phyloP scores from a whole-genome alignment of 2,329 filamentous ascomycete species.

The Hirsutella rhossiliensis region DNA sequence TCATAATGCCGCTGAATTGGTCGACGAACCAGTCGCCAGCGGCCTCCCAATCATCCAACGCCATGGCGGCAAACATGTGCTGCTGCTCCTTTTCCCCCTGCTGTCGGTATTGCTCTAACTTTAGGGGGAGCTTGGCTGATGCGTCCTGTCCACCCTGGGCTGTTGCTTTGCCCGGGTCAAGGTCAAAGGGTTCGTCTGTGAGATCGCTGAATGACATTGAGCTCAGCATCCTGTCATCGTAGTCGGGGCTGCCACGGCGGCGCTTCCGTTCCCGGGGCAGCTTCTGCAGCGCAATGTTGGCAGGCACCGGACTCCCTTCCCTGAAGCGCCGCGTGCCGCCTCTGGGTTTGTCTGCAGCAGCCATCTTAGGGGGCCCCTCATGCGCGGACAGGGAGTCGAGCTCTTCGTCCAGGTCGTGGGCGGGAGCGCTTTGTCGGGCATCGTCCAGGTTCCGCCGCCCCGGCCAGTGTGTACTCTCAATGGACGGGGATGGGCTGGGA shows the following conservation, averaged over 20 bases:
- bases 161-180: conserved; percentile 38
- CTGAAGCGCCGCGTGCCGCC: conserved; percentile 8
- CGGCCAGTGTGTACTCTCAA: conserved; percentile 10
- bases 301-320: conserved; percentile 12
- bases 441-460: conserved; percentile 7
- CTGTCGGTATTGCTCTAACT: conserved; percentile 36
- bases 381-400: conserved; percentile 8
- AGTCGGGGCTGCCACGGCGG: conserved; percentile 35
- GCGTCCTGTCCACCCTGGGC: conserved; percentile 21
- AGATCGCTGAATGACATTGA: conserved; percentile 41
- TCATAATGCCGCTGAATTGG: conserved; percentile 38
- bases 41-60: conserved; percentile 44
- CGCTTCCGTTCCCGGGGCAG: conserved; percentile 23
- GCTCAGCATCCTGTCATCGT: conserved; percentile 43
- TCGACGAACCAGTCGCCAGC: conserved; percentile 49
- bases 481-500: conserved; percentile 13
- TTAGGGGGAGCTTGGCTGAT: conserved; percentile 30
- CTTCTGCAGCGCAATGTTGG: conserved; percentile 6
- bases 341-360: conserved; percentile 11
- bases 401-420: conserved; percentile 12
- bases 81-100: conserved; percentile 33
- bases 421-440: conserved; percentile 7
- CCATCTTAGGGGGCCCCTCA: conserved; percentile 11
- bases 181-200: conserved; percentile 41
- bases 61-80: conserved; percentile 39